Conservation (phyloP, 2,329 filamentous ascomycete species). For the Hymenoscyphus albidus region DNA sequence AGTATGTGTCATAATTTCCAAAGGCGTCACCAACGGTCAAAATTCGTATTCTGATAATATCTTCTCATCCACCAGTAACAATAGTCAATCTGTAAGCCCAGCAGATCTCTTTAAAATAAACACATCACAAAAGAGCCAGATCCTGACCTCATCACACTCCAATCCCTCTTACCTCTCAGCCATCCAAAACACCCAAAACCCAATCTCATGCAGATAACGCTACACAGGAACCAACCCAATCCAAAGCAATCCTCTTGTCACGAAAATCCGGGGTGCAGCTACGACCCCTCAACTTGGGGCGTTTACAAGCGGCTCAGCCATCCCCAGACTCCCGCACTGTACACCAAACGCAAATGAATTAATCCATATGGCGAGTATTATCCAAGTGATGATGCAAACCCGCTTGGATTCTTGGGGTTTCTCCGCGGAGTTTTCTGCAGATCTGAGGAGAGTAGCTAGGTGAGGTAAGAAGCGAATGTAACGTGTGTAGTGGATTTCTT, state of each 20-base stretch:
- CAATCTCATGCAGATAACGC: too few relatives aligned
- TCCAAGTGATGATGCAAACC: too few relatives aligned
- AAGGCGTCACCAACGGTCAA: background rate
- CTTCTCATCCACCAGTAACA: background rate
- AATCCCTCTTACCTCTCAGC: too few relatives aligned
- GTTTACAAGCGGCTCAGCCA: background rate
- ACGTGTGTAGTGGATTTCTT: too few relatives aligned
- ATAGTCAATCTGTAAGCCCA: background rate
- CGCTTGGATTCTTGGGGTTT: too few relatives aligned
- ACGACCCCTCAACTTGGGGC: background rate
- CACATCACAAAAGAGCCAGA: background rate
- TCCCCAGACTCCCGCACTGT: too few relatives aligned
- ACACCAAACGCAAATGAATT: too few relatives aligned
- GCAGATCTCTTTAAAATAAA: background rate
- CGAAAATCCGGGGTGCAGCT: constrained; percentile 28
- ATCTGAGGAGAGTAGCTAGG: too few relatives aligned
- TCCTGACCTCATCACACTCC: background rate
- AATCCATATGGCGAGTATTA: too few relatives aligned
- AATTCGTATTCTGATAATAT: background rate
- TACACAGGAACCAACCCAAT: background rate
- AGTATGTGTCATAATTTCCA: background rate
- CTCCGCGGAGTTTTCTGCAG: too few relatives aligned
- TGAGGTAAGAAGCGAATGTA: too few relatives aligned
- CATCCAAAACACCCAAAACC: too few relatives aligned
- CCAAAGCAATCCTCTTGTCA: constrained; percentile 27